phyloP scores from a whole-genome alignment of 352 stramenopile genomes.

The Phytophthora fragariae region DNA sequence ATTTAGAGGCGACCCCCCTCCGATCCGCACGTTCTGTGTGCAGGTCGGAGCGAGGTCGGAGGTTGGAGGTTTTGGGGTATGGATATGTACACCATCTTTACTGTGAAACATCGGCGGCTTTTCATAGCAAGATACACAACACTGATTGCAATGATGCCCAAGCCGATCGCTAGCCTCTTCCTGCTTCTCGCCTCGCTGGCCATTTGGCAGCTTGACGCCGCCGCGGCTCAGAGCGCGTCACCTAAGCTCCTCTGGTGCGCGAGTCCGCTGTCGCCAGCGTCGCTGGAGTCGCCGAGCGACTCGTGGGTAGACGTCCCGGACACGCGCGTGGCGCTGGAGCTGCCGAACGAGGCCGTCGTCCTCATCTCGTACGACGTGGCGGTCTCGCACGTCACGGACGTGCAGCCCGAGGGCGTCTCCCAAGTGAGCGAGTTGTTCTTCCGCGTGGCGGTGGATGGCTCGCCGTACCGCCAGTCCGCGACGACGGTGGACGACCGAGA shows the following conservation, averaged over 20 bases:
- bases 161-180: neutral
- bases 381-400: constrained; percentile 51
- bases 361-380: constrained; percentile 78
- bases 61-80: too few species aligned
- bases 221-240: constrained; percentile 22
- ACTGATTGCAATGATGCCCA: neutral
- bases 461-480: constrained; percentile 71
- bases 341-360: constrained; percentile 66
- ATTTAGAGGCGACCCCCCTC: too few species aligned
- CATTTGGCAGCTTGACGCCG: constrained; percentile 1
- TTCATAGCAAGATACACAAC: constrained; percentile 13
- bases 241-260: constrained; percentile 75
- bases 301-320: constrained; percentile 68
- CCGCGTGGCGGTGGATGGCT: constrained; percentile 59
- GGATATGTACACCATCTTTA: too few species aligned
- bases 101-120: constrained; percentile 9
- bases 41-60: too few species aligned
- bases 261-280: constrained; percentile 57
- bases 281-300: constrained; percentile 38
- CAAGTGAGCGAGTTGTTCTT: constrained; percentile 71
- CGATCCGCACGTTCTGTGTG: too few species aligned
- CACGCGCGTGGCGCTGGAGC: constrained; percentile 55
- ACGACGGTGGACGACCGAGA: constrained; percentile 72
- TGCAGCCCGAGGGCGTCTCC: constrained; percentile 17
- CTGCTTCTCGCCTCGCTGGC: constrained; percentile 7